Evolutionary conservation across 495 filamentous ascomycete genomes (phyloP), one percentile per base, ranked within the genome.

Genomic region (Neurospora sp.): DNA sequence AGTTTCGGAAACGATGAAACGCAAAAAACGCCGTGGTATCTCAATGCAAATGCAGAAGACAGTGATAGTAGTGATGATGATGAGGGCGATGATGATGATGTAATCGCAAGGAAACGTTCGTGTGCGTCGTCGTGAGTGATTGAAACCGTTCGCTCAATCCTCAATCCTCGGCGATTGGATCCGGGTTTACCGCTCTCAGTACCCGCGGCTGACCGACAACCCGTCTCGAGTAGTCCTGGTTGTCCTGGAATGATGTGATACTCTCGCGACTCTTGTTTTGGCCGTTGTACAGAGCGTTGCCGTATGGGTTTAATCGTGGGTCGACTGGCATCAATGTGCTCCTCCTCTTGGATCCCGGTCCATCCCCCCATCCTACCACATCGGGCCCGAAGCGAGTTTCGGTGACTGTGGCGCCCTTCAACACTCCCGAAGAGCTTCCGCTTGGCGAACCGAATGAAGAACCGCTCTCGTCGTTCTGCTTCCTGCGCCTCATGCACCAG

Each of bases 301-400:
- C 80, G 69, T 84, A 87, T 0, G 87, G 86, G 72, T 88, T 85
- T 76, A 88, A 82, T 66, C 87, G 82, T n/a, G 87, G 87, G 76
- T 89, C 87, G 62, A 88, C 81, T 1, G 86, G 84, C 84, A 87
- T 86, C 31, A 87, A 77, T 35, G 83, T 80, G 79, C 87, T 89
- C 46, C 81, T 79, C 71, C 87, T 78, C 70, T 82, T 82, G 39
- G 40, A 80, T 0, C 31, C 70, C 27, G 69, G 66, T 11, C 20
- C 49, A 14, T 27, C 75, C 27, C 27, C 62, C 20, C 73, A 41
- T 5, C 18, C 70, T 38, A 44, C 37, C 9, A 44, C 11, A 5
- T 69, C 75, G 39, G 18, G 40, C 5, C 20, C 72, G n/a, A 41
- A 75, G 10, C 75, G 76, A 40, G 74, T 72, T 20, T 84, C 80